Evolutionary conservation across 2,329 filamentous ascomycete genomes (phyloP), one percentile per base, ranked within the genome.

Genomic region (Cladosporium sp.): DNA sequence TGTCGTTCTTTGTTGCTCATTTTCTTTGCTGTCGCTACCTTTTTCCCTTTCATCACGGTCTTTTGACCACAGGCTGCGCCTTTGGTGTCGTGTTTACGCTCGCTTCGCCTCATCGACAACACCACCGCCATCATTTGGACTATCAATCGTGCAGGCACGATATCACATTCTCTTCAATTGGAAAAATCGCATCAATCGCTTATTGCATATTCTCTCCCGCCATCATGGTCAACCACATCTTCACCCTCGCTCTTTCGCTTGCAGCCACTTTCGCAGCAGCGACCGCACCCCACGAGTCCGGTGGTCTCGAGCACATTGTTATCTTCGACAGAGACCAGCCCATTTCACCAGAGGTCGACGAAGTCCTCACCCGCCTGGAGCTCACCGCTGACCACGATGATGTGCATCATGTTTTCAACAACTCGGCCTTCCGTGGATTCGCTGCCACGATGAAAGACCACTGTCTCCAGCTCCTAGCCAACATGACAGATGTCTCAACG

Each of bases 391-490:
- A 70, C 8, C 73, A 77, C 58, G 64, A 72, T 3, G 68, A 74
- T 58, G 73, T 75, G 53, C 58, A 65, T 19, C 68, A 74, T 44
- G 66, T 71, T 36, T 75, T 70, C 69, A 72, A 77, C 63, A 75
- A 76, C 62, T 69, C 66, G 42, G 71, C 66, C 13, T 74, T 77
- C 64, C 64, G 67, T 34, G 73, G 74, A 47, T 73, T 77, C 58
- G 64, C 72, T 39, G 69, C 76, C 8, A 68, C 69, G 15, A 75
- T 77, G 64, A 72, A 75, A 57, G 62, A 67, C 0, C 71, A 75
- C 57, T 75, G 74, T 61, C 66, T 74, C 13, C 65, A 72, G 35
- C 66, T 69, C 4, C 68, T 78, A 17, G 65, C 69, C 35, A 70
- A 66, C 55, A 73, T 77, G 70, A 59, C 64, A 9, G 74, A 77